Evolutionary conservation across 441 rosid genomes (phyloP).

Genomic region (Populus hybrid): DNA sequence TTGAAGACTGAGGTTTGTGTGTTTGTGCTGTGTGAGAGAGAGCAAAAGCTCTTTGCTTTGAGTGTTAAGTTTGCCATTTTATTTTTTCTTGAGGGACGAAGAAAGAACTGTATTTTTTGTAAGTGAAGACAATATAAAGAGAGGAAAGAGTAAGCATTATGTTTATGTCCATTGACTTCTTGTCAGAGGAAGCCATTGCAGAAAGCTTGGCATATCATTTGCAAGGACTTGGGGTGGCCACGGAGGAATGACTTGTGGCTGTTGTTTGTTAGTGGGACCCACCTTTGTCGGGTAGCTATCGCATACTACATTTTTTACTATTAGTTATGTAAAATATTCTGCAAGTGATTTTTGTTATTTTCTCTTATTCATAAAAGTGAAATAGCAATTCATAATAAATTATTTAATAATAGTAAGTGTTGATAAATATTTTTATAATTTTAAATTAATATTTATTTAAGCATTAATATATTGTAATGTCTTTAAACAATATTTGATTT

Average conservation of each 20-base stretch:
- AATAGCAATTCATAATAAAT: background rate
- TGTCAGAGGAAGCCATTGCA: slow-evolving; percentile 3
- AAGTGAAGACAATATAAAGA: background rate
- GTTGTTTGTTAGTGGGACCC: slow-evolving; percentile 8
- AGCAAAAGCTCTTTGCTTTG: slow-evolving; percentile 36
- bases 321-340: background rate
- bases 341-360: background rate
- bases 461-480: no score
- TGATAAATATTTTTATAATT: background rate
- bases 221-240: slow-evolving; percentile 41
- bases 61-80: slow-evolving; percentile 50
- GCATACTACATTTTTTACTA: background rate
- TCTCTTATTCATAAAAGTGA: background rate
- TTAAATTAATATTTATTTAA: no score
- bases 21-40: slow-evolving; percentile 29
- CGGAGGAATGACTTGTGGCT: slow-evolving; percentile 58
- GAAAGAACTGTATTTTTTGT: background rate
- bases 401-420: no score
- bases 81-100: background rate
- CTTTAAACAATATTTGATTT: no score
- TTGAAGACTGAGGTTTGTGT: slow-evolving; percentile 26
- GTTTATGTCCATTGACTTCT: slow-evolving; percentile 12
- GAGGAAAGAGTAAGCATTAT: background rate
- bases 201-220: background rate
- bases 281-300: background rate